These are phyloP conservation scores for Gaultheria prostrata DNA, from an alignment of 148 eudicot genomes.

Conservation along the genomic window DNA sequence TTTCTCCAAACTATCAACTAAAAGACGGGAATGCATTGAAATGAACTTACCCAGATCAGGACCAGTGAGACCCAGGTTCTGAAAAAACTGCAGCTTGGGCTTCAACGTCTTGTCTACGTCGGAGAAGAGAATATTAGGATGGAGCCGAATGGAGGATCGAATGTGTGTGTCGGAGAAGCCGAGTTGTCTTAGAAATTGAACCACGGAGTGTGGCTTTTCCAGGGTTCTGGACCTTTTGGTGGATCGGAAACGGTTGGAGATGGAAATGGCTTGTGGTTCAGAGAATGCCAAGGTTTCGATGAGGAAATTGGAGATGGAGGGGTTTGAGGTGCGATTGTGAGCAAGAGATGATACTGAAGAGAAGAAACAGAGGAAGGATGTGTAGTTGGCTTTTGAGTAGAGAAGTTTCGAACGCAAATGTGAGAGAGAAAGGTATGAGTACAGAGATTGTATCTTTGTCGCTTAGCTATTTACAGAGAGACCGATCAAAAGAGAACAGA, in stretches of 20 bases:
- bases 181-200: conserved; percentile 1
- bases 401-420: not conserved
- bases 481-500: no score
- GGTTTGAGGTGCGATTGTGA: not conserved
- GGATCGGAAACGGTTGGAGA: conserved; percentile 5
- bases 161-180: conserved; percentile 9
- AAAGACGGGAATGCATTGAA: not conserved
- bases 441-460: no score
- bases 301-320: not conserved
- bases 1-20: no score
- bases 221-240: not conserved
- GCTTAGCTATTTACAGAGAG: no score
- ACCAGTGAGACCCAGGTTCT: conserved; percentile 15
- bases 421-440: no score
- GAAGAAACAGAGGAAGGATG: not conserved
- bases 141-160: not conserved
- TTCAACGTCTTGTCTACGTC: conserved; percentile 7
- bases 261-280: not conserved
- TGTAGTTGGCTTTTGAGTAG: not conserved
- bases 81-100: conserved; percentile 19
- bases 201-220: conserved; percentile 11
- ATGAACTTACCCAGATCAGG: conserved; percentile 10
- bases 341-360: not conserved
- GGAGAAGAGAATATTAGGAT: not conserved
- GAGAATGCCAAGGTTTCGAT: not conserved